Base-by-base conservation (phyloP, 495 filamentous ascomycete genomes). In the Pseudevernia furfuracea region DNA sequence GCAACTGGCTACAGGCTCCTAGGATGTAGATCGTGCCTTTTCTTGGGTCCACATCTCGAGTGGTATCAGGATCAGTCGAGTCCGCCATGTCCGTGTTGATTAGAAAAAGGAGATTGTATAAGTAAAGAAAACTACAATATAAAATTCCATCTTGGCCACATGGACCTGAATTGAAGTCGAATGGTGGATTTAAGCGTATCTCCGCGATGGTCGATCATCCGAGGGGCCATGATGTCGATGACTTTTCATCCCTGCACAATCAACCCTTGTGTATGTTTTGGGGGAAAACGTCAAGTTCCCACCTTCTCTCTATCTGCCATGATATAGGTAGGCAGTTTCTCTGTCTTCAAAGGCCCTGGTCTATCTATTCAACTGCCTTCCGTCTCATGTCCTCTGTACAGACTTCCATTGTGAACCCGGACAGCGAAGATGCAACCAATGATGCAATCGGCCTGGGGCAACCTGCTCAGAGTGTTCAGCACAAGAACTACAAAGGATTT, bases 401-500 rank as follows among this genome's bases (percentile, higher is more conserved):
- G 52, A 58, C 59, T 39, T 63, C 63, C 23, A 46, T 69, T 56
- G 67, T 60, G 59, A 65, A 63, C 44, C 61, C 67, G 30, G 63
- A 66, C 53, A 69, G 28, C 17, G 57, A 58, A 34, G 21, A 64
- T 48, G 65, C 41, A 62, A 63, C 43, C 60, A 66, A 69, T 59
- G 65, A 69, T 63, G 49, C 58, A 46, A 48, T 68, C 5, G 44
- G 66, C n/a, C 63, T 68, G 28, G 65, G 58, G 46, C 60, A 69
- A 30, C 62, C 69, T 41, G 61, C 64, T 15, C 60, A 37, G 32
- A 59, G 39, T 21, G 34, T 38, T 14, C 61, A 58, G 39, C 68
- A 70, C 48, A 71, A 70, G 43, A 78, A 84, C 69, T 97, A 96
- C 79, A 92, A 90, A 69, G 94, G 94, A 12, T 98, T 97, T 74